Conservation (phyloP, 2,329 filamentous ascomycete genomes). For the Colletotrichum plurivorum region DNA sequence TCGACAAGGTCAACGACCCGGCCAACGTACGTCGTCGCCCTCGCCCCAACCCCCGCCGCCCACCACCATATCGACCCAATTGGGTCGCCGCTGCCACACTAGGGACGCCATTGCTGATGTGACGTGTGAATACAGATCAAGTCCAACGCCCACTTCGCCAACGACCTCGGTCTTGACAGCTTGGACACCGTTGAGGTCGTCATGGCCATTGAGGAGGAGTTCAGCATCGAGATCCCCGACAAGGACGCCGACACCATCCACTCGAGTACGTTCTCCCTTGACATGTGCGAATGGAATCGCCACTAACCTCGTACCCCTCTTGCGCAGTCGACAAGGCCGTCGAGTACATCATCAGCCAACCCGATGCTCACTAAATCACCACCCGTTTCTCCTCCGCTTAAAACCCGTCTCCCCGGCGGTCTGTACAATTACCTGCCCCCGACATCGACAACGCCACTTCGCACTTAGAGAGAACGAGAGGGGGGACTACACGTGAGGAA, state of each 20-base stretch:
- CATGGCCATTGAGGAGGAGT: conserved; percentile 98
- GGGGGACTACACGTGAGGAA: conserved; percentile 23
- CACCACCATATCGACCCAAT: not conserved
- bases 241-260: conserved; percentile 96
- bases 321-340: conserved; percentile 91
- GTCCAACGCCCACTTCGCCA: conserved; percentile 89
- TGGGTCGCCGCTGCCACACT: not conserved
- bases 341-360: conserved; percentile 93
- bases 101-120: not conserved
- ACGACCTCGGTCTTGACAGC: conserved; percentile 96
- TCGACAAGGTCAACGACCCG: conserved; percentile 90
- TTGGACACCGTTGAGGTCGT: conserved; percentile 99
- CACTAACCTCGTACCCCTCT: conserved; percentile 26
- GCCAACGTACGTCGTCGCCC: conserved; percentile 66
- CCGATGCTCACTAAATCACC: conserved; percentile 80
- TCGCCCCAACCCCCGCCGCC: not conserved
- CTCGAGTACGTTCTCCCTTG: conserved; percentile 77
- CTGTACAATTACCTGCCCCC: conserved; percentile 40
- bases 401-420: conserved; percentile 38
- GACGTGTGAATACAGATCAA: conserved; percentile 75
- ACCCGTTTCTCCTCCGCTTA: conserved; percentile 24
- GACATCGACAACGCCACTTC: conserved; percentile 39
- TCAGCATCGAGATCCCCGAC: conserved; percentile 96
- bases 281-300: not conserved
- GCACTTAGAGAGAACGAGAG: conserved; percentile 23